These are phyloP conservation scores for Diaporthe sp. DNA, from an alignment of 2,329 filamentous ascomycete genomes.

Conservation along the genomic window DNA sequence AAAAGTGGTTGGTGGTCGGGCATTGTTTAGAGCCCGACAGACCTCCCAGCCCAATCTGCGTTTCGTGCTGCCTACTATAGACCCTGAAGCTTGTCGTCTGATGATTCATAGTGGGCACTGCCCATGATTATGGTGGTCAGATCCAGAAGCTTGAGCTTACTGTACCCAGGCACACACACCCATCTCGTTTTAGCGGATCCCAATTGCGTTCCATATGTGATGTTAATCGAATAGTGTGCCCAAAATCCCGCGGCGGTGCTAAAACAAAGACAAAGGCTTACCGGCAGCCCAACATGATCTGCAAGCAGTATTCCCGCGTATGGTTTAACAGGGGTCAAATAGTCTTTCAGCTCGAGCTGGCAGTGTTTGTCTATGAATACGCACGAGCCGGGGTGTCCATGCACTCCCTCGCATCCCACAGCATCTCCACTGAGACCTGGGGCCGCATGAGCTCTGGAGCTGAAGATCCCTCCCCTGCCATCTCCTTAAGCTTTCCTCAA, in stretches of 20 bases:
- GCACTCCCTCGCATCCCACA: background rate
- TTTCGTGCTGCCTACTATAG: background rate
- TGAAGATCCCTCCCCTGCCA: constrained; percentile 28
- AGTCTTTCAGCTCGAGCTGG: constrained; percentile 22
- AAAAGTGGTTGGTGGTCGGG: background rate
- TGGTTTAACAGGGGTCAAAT: background rate
- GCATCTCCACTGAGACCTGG: background rate
- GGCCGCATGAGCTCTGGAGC: constrained; percentile 25
- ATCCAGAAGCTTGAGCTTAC: constrained; percentile 18
- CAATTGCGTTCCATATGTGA: background rate
- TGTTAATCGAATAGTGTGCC: constrained; percentile 17
- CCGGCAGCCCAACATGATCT: background rate
- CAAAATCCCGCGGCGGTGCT: constrained; percentile 12
- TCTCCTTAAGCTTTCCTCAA: constrained; percentile 28
- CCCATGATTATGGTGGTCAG: constrained; percentile 22
- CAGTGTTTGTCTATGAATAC: background rate
- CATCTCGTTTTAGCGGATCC: background rate
- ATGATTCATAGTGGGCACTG: constrained; percentile 18
- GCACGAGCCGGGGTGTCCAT: background rate
- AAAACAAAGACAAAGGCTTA: background rate
- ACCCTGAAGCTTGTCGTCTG: constrained; percentile 20
- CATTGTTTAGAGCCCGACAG: constrained; percentile 11
- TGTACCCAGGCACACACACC: background rate
- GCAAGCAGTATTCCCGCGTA: background rate
- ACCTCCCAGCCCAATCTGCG: background rate